Evolutionary conservation across 495 filamentous ascomycete genomes (phyloP).

Genomic region (Aspergillus baeticus): DNA sequence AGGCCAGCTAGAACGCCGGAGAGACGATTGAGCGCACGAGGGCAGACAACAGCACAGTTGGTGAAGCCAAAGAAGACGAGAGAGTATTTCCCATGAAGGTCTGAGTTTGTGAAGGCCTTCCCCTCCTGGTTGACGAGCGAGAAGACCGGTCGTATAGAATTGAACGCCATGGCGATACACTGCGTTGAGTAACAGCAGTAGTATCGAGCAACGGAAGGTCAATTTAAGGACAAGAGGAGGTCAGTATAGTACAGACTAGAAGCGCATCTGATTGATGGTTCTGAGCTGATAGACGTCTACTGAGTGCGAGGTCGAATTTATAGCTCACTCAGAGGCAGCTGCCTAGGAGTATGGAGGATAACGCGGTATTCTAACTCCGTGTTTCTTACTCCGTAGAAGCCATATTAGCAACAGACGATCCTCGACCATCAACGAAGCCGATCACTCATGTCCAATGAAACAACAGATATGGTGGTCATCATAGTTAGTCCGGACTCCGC

Average conservation of each 20-base stretch:
- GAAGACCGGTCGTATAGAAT: background rate
- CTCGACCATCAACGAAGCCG: background rate
- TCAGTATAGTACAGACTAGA: too few relatives aligned
- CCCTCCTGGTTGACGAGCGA: conserved; percentile 4
- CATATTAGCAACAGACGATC: background rate
- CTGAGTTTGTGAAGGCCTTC: background rate
- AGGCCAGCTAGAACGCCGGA: background rate
- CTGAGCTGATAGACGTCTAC: background rate
- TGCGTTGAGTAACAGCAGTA: background rate
- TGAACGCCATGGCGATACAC: background rate
- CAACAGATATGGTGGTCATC: background rate
- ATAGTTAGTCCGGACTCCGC: background rate
- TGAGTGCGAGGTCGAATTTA: background rate
- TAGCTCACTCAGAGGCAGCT: background rate
- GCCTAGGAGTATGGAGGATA: background rate
- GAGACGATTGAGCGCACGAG: background rate
- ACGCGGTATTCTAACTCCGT: background rate
- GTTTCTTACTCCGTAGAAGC: conserved; percentile 3
- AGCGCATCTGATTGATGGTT: background rate
- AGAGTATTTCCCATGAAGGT: background rate
- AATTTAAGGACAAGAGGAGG: too few relatives aligned
- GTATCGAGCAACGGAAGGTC: background rate
- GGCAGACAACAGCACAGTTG: conserved; percentile 5
- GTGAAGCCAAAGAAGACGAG: conserved; percentile 8
- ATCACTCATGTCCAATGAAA: background rate